These are phyloP conservation scores for Cryphonectria carpinicola DNA, from an alignment of 2,329 filamentous ascomycete species.

Conservation along the genomic window DNA sequence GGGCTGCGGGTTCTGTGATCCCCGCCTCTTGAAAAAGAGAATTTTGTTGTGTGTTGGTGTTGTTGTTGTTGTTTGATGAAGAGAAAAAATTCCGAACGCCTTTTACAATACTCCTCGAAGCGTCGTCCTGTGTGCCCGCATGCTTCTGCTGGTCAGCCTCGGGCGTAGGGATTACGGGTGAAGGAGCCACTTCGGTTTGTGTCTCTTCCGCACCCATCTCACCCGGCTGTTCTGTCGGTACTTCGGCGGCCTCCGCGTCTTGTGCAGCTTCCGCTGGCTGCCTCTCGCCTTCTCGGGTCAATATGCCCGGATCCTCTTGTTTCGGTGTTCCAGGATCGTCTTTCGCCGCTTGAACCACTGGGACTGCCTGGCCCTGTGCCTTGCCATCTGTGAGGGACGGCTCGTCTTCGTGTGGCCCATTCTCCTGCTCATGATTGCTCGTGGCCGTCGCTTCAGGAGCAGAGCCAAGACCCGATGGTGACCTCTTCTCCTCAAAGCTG, in stretches of 20 bases:
- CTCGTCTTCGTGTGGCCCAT: not conserved
- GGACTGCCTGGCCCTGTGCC: slow-evolving; percentile 1
- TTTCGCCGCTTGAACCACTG: slow-evolving; percentile 22
- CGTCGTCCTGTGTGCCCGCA: slow-evolving; percentile 8
- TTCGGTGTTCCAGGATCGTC: not conserved
- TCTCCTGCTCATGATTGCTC: not conserved
- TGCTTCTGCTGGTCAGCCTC: slow-evolving; percentile 5
- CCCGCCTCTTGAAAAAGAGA: slow-evolving; percentile 30
- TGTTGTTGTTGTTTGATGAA: slow-evolving; percentile 2
- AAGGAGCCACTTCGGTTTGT: slow-evolving; percentile 2
- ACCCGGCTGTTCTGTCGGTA: slow-evolving; percentile 4
- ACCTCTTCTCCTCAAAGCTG: slow-evolving; percentile 37
- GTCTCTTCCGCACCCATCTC: not conserved
- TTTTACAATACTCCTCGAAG: slow-evolving; percentile 10
- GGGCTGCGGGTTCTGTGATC: slow-evolving; percentile 30
- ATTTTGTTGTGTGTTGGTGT: slow-evolving; percentile 15
- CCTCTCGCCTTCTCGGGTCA: slow-evolving; percentile 9
- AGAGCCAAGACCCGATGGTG: slow-evolving; percentile 42
- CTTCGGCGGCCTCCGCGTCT: slow-evolving; percentile 3
- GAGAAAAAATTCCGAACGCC: slow-evolving; percentile 16
- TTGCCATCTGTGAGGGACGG: not conserved
- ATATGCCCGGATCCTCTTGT: slow-evolving; percentile 30
- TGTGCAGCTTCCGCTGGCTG: not conserved
- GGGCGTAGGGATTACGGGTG: not conserved
- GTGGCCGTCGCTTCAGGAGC: slow-evolving; percentile 37